Conservation (phyloP, 1,284 basidiomycete genomes). For the Xerocomus amazonicus region DNA sequence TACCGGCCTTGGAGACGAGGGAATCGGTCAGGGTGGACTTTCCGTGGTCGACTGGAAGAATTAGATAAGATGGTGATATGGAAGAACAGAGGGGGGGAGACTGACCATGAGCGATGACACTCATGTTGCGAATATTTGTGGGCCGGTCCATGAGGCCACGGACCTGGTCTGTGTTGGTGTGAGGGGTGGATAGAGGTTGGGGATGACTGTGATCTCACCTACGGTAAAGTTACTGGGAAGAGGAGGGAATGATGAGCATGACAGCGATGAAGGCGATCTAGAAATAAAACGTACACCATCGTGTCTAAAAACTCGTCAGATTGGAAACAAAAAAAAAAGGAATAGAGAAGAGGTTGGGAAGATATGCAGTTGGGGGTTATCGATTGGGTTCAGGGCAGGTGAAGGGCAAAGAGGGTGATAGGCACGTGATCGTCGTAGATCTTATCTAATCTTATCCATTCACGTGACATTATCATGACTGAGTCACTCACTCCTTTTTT, state of each 20-base stretch:
- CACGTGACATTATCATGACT: constrained; percentile 16
- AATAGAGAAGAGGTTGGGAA: constrained; percentile 1
- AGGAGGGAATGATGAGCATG: constrained; percentile 37
- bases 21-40: constrained; percentile 99
- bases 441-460: constrained; percentile 20
- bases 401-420: not conserved
- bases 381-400: constrained; percentile 36
- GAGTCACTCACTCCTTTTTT: not conserved
- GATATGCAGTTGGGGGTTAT: constrained; percentile 21
- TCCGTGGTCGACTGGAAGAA: constrained; percentile 89
- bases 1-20: constrained; percentile 99
- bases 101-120: constrained; percentile 92
- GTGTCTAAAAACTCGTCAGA: constrained; percentile 45
- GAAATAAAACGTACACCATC: constrained; percentile 67
- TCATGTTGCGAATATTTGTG: constrained; percentile 98
- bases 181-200: constrained; percentile 4
- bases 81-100: constrained; percentile 14
- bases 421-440: constrained; percentile 3
- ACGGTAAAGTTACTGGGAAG: constrained; percentile 79
- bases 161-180: constrained; percentile 70
- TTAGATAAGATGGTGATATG: constrained; percentile 18
- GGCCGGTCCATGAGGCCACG: constrained; percentile 86
- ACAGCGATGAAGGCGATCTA: constrained; percentile 11
- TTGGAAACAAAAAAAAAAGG: constrained; percentile 17
- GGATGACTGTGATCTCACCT: constrained; percentile 47